Evolutionary conservation across 768 basidiomycete genomes (phyloP), one percentile per base, ranked within the genome.

Genomic region (Asterophora lycoperdoides): DNA sequence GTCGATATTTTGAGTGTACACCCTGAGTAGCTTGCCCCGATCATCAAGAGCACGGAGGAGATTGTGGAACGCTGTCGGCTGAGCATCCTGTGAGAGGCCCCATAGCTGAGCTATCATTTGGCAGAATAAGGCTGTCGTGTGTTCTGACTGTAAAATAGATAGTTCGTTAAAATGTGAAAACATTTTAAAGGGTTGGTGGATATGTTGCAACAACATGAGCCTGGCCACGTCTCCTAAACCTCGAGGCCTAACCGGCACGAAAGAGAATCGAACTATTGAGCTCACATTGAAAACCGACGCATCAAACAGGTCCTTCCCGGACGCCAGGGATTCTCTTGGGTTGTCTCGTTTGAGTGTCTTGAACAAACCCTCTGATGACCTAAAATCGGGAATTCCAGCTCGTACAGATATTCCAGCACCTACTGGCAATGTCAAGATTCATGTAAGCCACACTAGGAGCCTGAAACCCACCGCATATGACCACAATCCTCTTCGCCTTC

Each of bases 1-100:
- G 63, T 95, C 93, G 51, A 94, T 94, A 67, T 95, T 94, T 71
- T 95, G 93, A 0, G 93, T 93, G 66, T 94, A 95, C 2, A 92
- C 89, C 19, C 93, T 77, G 32, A 93, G 75, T 3, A 95, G 79
- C 52, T 79, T 78, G 3, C 88, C 86, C 32, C 83, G 75, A 52
- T 84, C 76, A 59, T 94, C 89, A 26, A 94, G 79, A 26, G 75
- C 61, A 36, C 84, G 84, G 26, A 95, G 79, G 19, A 89, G 69
- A 9, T 74, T 67, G 62, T 95, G 93, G 59, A 94, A 94, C 1
- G 83, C 71, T 3, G 93, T 93, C 7, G 93, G 92, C 51, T 75
- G 60, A 13, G 91, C 89, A 3, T 76, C 72, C 46, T 79, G 72
- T 1, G 92, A 85, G 19, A 92, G 71, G 53, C 78, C 77, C 29